Evolutionary conservation across 1,284 basidiomycete genomes (phyloP).

Genomic region (Puccinia coronata): DNA sequence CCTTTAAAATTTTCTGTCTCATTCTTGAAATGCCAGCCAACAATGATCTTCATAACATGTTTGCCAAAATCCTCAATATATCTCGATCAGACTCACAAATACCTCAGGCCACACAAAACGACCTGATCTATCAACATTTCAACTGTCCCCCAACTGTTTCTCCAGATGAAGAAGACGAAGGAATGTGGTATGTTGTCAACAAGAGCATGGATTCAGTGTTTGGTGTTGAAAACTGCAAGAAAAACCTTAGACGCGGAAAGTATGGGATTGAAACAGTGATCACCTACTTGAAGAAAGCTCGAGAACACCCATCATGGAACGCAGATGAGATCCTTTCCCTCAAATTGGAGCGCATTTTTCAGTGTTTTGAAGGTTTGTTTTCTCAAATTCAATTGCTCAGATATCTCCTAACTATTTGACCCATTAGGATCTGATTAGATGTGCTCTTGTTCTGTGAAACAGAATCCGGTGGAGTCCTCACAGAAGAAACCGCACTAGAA

Average conservation of each 20-base stretch:
- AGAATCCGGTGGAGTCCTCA: background rate
- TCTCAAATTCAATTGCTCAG: too few species aligned
- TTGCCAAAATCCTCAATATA: background rate
- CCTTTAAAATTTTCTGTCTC: too few species aligned
- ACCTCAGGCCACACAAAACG: too few species aligned
- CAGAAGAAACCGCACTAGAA: background rate
- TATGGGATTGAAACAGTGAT: background rate
- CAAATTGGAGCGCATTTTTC: background rate
- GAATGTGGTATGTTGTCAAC: too few species aligned
- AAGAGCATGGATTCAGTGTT: constrained; percentile 23
- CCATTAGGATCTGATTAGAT: too few species aligned
- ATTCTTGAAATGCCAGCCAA: background rate
- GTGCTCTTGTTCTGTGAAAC: background rate
- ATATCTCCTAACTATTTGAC: too few species aligned
- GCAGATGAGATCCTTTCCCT: constrained; percentile 6
- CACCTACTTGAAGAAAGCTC: background rate
- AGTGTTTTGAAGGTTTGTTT: background rate
- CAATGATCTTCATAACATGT: background rate
- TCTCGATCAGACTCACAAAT: background rate
- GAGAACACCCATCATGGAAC: constrained; percentile 4
- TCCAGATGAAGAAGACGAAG: background rate
- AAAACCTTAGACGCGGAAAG: too few species aligned
- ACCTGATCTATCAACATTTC: background rate
- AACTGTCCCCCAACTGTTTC: background rate
- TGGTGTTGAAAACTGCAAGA: constrained; percentile 8